Conservation (phyloP, 768 basidiomycete genomes). For the Serpula lacrymans region DNA sequence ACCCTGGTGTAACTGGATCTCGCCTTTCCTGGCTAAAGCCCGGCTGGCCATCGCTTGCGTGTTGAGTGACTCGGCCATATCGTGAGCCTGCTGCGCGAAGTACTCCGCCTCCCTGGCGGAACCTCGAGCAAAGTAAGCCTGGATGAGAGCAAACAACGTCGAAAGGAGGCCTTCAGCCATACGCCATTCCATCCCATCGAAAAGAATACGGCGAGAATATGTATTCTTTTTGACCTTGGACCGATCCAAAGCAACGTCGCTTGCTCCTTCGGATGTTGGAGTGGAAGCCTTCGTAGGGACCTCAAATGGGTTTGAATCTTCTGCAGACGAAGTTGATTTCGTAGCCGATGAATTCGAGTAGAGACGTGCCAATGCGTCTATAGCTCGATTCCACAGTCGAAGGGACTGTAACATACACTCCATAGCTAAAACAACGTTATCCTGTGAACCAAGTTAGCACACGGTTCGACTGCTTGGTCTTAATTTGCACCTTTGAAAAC, state of each 20-base stretch:
- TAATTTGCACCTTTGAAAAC: constrained; percentile 49
- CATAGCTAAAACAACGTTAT: constrained; percentile 55
- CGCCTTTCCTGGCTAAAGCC: constrained; percentile 63
- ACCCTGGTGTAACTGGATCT: constrained; percentile 66
- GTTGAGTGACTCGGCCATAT: constrained; percentile 66
- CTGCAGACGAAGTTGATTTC: constrained; percentile 23
- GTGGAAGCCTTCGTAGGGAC: constrained; percentile 28
- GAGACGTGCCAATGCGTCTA: constrained; percentile 63
- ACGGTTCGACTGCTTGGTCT: constrained; percentile 5
- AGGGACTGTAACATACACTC: constrained; percentile 64
- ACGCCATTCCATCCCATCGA: constrained; percentile 70
- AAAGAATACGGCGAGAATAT: constrained; percentile 31
- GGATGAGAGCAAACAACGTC: constrained; percentile 61
- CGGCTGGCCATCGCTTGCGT: constrained; percentile 62
- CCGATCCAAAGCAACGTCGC: constrained; percentile 13
- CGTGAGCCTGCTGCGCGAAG: constrained; percentile 74
- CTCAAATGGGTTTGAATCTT: constrained; percentile 55
- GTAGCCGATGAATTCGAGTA: constrained; percentile 32
- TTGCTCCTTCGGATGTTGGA: constrained; percentile 2
- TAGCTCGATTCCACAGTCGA: constrained; percentile 77
- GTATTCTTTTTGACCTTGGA: constrained; percentile 23
- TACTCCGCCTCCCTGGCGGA: constrained; percentile 84
- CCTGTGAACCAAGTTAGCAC: constrained; percentile 36
- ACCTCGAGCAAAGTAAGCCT: constrained; percentile 68
- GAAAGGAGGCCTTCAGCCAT: constrained; percentile 68